Percentiles rank a stretch among this genome's conserved stretches.
phyloP scores from a whole-genome alignment of 257 asterid species.

The Euphrasia confusa region DNA sequence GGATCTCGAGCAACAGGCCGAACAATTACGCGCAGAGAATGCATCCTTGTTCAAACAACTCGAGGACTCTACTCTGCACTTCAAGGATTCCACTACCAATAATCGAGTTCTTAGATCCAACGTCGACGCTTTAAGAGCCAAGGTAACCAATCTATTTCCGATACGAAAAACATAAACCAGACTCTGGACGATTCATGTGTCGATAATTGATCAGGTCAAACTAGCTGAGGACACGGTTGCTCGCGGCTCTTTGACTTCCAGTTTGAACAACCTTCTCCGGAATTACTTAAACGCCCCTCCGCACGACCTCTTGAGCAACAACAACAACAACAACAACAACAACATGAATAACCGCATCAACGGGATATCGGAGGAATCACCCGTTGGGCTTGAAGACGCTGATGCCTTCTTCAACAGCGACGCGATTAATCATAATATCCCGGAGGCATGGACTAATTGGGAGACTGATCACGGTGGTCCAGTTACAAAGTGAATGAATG shows the following conservation, averaged over 20 bases:
- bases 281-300: slow-evolving; percentile 58
- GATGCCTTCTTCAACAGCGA: slow-evolving; percentile 33
- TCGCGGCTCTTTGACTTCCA: slow-evolving; percentile 69
- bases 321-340: slow-evolving; percentile 33
- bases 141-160: slow-evolving; percentile 35
- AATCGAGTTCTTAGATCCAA: slow-evolving; percentile 84
- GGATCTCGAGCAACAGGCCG: slow-evolving; percentile 85
- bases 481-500: slow-evolving; percentile 33
- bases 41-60: slow-evolving; percentile 59
- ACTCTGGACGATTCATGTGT: not conserved
- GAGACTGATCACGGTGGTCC: slow-evolving; percentile 43
- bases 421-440: slow-evolving; percentile 28
- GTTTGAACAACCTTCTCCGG: slow-evolving; percentile 68
- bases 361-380: slow-evolving; percentile 33
- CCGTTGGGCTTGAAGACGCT: slow-evolving; percentile 26
- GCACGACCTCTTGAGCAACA: slow-evolving; percentile 32
- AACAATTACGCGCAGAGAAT: slow-evolving; percentile 56
- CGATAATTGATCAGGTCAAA: slow-evolving; percentile 51
- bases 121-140: slow-evolving; percentile 93
- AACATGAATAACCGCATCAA: slow-evolving; percentile 12
- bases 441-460: slow-evolving; percentile 60
- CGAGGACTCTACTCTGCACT: slow-evolving; percentile 57
- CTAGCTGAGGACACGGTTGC: slow-evolving; percentile 83
- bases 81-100: slow-evolving; percentile 70
- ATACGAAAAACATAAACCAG: not conserved